Conservation (phyloP, 139 green algal species). For the Astrephomene gubernaculifera region DNA sequence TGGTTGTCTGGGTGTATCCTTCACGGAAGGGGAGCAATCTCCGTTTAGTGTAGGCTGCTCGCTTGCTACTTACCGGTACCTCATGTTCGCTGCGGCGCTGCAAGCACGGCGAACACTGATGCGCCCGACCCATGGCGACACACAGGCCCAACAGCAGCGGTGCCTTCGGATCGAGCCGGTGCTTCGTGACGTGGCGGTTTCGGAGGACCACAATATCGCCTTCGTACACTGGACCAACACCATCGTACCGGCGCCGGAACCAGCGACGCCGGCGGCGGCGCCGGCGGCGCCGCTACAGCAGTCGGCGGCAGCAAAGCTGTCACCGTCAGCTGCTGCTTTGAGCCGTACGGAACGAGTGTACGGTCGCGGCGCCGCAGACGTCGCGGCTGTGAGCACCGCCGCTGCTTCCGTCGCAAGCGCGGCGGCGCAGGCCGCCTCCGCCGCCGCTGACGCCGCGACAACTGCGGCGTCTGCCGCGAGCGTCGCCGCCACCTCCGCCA, state of each 20-base stretch:
- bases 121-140: too few species aligned
- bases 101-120: too few species aligned
- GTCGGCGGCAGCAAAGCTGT: too few species aligned
- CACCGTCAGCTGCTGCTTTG: too few species aligned
- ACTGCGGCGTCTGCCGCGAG: slow-evolving; percentile 11
- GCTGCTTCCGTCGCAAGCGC: slow-evolving; percentile 11
- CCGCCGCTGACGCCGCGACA: slow-evolving; percentile 14
- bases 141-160: slow-evolving; percentile 22
- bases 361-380: neutral
- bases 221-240: slow-evolving; percentile 43
- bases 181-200: slow-evolving; percentile 31
- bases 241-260: neutral
- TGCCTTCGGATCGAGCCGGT: neutral
- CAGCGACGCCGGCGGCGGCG: neutral
- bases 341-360: too few species aligned
- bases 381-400: neutral
- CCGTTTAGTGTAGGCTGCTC: too few species aligned
- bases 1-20: too few species aligned
- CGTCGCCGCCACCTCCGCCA: slow-evolving; percentile 18
- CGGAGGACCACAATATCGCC: slow-evolving; percentile 34
- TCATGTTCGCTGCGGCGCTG: too few species aligned
- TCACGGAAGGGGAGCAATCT: too few species aligned
- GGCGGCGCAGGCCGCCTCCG: slow-evolving; percentile 21
- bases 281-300: neutral
- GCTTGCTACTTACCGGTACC: too few species aligned